These are phyloP conservation scores for Sequoiadendron giganteum DNA, from an alignment of 75 land plant genomes.

Conservation along the genomic window DNA sequence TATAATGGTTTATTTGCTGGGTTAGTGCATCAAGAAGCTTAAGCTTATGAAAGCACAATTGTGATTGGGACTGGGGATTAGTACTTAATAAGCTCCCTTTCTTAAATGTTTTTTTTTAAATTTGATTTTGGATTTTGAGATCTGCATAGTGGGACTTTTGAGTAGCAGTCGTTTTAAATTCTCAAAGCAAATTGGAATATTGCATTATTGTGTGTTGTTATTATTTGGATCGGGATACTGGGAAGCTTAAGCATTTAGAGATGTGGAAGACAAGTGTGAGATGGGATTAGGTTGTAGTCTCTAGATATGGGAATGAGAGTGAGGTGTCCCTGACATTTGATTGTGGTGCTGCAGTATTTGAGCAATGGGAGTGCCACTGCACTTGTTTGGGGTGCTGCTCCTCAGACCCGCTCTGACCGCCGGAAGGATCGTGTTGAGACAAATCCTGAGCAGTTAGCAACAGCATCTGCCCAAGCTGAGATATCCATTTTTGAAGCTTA, in stretches of 20 bases:
- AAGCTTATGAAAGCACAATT: not conserved
- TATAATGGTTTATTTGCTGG: not conserved
- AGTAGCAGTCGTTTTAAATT: not conserved
- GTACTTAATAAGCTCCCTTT: not conserved
- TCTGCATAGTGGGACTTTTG: not conserved
- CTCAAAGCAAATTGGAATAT: not conserved
- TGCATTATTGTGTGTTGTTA: not conserved
- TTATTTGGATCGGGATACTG: not conserved
- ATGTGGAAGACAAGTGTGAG: not conserved
- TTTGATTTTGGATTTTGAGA: not conserved
- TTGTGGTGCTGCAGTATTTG: constrained; percentile 44
- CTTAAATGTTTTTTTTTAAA: not conserved
- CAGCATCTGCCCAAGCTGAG: constrained; percentile 93
- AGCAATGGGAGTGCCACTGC: constrained; percentile 63
- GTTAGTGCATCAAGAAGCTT: not conserved
- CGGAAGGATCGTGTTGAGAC: constrained; percentile 97
- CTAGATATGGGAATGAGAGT: not conserved
- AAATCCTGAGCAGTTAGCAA: constrained; percentile 93
- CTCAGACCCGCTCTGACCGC: constrained; percentile 89
- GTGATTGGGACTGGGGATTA: not conserved
- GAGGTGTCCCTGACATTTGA: not conserved
- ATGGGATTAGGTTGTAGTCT: not conserved
- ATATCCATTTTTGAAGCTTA: constrained; percentile 56
- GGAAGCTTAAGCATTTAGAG: not conserved
- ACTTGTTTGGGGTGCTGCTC: constrained; percentile 91